phyloP scores from a whole-genome alignment of 441 rosid species.

The Dalechampia spathulata region DNA sequence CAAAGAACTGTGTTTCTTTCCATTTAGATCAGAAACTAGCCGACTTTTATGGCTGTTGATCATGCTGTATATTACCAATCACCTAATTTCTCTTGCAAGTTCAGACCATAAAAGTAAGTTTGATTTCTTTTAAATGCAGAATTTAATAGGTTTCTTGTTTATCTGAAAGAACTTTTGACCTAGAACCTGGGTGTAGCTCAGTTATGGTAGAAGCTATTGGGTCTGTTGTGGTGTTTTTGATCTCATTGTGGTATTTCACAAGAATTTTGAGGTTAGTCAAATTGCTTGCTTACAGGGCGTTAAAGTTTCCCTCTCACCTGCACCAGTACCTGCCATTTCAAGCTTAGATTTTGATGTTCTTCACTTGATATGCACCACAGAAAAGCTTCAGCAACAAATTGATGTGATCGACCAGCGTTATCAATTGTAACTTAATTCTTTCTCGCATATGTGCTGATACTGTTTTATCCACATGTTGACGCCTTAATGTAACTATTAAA shows the following conservation, averaged over 20 bases:
- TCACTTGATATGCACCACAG: constrained; percentile 67
- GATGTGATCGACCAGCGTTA: constrained; percentile 51
- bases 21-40: no score
- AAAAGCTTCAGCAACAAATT: constrained; percentile 80
- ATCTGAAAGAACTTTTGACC: no score
- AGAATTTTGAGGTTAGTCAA: not conserved
- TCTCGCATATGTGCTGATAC: not conserved
- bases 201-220: no score
- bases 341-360: constrained; percentile 60
- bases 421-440: constrained; percentile 42
- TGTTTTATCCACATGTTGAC: not conserved
- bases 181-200: no score
- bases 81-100: not conserved
- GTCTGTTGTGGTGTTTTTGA: no score
- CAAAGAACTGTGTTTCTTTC: no score
- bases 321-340: constrained; percentile 41
- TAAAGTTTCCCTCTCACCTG: constrained; percentile 58
- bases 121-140: not conserved
- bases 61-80: not conserved
- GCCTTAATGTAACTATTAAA: not conserved
- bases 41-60: no score
- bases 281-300: constrained; percentile 52
- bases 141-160: not conserved
- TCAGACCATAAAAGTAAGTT: not conserved
- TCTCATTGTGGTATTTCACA: not conserved